Base-by-base conservation (phyloP, 345 rosid species). In the Gossypium australe region DNA sequence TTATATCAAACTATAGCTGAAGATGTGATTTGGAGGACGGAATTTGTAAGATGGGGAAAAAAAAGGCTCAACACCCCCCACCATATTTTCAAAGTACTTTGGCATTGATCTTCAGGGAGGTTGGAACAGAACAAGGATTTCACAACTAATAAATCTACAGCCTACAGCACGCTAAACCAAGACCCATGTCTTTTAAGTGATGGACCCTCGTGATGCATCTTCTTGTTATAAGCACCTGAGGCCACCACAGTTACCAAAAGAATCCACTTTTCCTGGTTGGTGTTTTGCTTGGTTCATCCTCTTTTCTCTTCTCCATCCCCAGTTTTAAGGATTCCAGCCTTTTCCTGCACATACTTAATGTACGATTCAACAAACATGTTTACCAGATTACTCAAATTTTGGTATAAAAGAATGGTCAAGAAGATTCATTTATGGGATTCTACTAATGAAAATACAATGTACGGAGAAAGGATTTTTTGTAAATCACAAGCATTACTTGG, bases 291-390 rank as follows among this genome's bases (percentile, higher is more conserved):
- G 89, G 83, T 70, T 77, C 87, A 53, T 81, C 87, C 71, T 77
- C 79, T 69, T 79, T 80, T 70, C 93, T 89, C 1, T 74, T 84
- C 82, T 83, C 88, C 49, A 93, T 86, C 68, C 98, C 98, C 71
- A 80, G 81, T 81, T 87, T 90, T 65, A 91, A 74, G 12, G 91
- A 86, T 71, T 87, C 92, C 79, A 90, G 72, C 74, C 98, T 84
- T 77, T 48, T 85, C 76, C 97, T 93, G 89, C 72, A 67, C 62
- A 75, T 61, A 17, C 72, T 69, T 17, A 78, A 68, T 1, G 14
- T 55, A 59, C 20, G 75, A 61, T 75, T 45, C 38, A 65, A 25
- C 38, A 25, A 25, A 25, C 8, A 7, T 2, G 2, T 59, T 1
- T 10, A 3, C 14, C 11, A 67, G 12, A 66, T 7, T 6, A 22